Evolutionary conservation across 495 filamentous ascomycete genomes (phyloP).

Genomic region (Aspergillus funiculosus): DNA sequence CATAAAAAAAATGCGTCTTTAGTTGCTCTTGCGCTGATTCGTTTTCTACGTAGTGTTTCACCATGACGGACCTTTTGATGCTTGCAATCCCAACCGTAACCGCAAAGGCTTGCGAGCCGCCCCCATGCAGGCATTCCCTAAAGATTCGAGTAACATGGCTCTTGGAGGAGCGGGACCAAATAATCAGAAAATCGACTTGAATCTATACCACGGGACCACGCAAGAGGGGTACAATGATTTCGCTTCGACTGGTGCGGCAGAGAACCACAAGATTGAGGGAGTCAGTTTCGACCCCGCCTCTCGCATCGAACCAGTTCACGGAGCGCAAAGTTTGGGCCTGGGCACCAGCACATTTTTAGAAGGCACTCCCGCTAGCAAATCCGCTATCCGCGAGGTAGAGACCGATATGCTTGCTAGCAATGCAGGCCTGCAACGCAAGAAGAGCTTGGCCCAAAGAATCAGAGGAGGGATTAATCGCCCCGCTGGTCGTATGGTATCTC

Average conservation of each 20-base stretch:
- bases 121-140: constrained; percentile 95
- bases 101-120: constrained; percentile 74
- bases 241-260: constrained; percentile 35
- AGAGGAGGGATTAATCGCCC: constrained; percentile 59
- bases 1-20: constrained; percentile 4
- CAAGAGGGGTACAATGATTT: constrained; percentile 86
- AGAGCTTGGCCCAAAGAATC: constrained; percentile 84
- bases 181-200: constrained; percentile 75
- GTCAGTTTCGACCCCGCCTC: constrained; percentile 53
- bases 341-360: constrained; percentile 96
- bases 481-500: constrained; percentile 45
- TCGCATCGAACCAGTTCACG: constrained; percentile 67
- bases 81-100: constrained; percentile 93
- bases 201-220: constrained; percentile 71
- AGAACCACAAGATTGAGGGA: constrained; percentile 37
- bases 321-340: constrained; percentile 74
- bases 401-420: constrained; percentile 11
- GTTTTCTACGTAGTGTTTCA: constrained; percentile 73
- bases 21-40: constrained; percentile 10
- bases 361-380: constrained; percentile 79
- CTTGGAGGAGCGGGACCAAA: constrained; percentile 83
- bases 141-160: constrained; percentile 84
- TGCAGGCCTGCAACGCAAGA: constrained; percentile 79
- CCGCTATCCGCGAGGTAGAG: constrained; percentile 53
- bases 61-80: constrained; percentile 97